phyloP scores from a whole-genome alignment of 1,139 yeast genomes.

The Suhomyces choctaworum region DNA sequence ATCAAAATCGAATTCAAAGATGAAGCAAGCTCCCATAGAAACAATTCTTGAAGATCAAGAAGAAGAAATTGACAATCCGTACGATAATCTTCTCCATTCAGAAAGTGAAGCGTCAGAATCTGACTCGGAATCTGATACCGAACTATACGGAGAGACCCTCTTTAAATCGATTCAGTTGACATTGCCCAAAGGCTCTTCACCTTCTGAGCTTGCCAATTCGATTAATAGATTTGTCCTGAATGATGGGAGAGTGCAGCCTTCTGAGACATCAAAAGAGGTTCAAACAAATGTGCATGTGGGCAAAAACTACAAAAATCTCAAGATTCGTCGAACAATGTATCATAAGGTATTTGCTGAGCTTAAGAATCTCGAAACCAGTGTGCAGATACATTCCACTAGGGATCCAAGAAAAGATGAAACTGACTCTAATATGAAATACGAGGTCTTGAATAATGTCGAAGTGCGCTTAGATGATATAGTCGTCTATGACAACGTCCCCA shows the following conservation, averaged over 20 bases:
- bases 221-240: conserved; percentile 51
- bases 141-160: conserved; percentile 59
- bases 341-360: conserved; percentile 65
- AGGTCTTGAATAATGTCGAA: conserved; percentile 50
- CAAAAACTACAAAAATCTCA: conserved; percentile 44
- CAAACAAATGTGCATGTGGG: conserved; percentile 23
- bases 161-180: conserved; percentile 75
- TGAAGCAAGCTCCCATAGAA: neutral
- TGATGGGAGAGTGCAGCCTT: conserved; percentile 13
- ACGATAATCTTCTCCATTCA: too few relatives aligned
- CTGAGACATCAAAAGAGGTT: neutral
- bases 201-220: conserved; percentile 47
- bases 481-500: conserved; percentile 74
- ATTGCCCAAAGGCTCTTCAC: conserved; percentile 52
- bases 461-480: conserved; percentile 53
- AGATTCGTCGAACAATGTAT: conserved; percentile 60
- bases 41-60: conserved; percentile 4
- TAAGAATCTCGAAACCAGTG: conserved; percentile 50
- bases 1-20: neutral
- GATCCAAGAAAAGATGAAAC: conserved; percentile 44
- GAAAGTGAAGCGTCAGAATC: conserved; percentile 8
- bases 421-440: conserved; percentile 31
- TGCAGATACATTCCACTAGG: conserved; percentile 46
- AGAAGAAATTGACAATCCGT: conserved; percentile 1
- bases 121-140: conserved; percentile 25